Conservation (phyloP, 2,329 filamentous ascomycete species). For the Purpureocillium lavendulum region DNA sequence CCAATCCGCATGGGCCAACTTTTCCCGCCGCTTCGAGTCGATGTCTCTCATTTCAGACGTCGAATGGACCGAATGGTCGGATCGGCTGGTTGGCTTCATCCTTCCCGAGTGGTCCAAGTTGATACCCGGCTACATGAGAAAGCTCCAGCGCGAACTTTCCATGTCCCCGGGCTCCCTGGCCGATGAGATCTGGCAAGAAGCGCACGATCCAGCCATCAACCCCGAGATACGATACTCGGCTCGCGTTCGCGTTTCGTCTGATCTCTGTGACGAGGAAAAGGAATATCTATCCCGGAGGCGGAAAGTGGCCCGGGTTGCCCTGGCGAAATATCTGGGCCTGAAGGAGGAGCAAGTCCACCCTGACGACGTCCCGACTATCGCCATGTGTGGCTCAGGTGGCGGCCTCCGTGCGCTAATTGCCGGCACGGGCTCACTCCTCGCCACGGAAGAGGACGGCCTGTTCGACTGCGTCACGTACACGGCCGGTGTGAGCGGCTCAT, state of each 20-base stretch:
- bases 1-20: constrained; percentile 38
- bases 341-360: constrained; percentile 76
- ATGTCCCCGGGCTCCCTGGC: constrained; percentile 82
- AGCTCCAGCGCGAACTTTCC: constrained; percentile 80
- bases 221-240: constrained; percentile 83
- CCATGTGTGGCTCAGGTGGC: constrained; percentile 89
- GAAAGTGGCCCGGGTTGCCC: constrained; percentile 57
- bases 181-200: constrained; percentile 88
- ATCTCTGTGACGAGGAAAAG: constrained; percentile 78
- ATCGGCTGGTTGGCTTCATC: constrained; percentile 60
- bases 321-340: constrained; percentile 76
- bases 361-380: constrained; percentile 87
- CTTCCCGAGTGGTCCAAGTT: constrained; percentile 75
- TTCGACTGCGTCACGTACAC: constrained; percentile 95
- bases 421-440: constrained; percentile 78
- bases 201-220: constrained; percentile 73
- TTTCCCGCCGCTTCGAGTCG: constrained; percentile 37
- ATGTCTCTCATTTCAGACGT: constrained; percentile 47
- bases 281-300: constrained; percentile 63
- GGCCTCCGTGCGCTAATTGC: constrained; percentile 85
- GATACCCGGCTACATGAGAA: constrained; percentile 68
- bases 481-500: constrained; percentile 89
- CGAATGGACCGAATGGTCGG: constrained; percentile 46
- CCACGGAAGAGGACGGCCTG: constrained; percentile 75
- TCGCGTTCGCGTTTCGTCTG: constrained; percentile 69